Evolutionary conservation across 1,284 basidiomycete genomes (phyloP), one percentile per base, ranked within the genome.

Genomic region (Fistulina hepatica): DNA sequence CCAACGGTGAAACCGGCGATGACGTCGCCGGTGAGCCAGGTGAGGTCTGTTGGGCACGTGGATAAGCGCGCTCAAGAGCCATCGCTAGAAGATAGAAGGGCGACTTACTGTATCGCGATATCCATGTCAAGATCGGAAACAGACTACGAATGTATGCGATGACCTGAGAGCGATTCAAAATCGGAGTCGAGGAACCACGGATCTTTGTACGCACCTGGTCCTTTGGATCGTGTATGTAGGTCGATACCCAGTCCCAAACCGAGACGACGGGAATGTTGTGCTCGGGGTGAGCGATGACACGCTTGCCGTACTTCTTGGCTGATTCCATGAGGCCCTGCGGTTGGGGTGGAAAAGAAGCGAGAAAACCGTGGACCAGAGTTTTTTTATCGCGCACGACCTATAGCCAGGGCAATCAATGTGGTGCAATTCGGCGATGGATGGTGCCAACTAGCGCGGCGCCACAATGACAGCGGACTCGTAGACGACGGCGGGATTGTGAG

Each of bases 1-100:
- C 91, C 91, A 44, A 94, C 89, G 1, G 91, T 95, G 33, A 94
- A 60, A 39, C 90, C 83, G 39, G 91, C 90, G 48, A 95, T 76
- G 21, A 93, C 53, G 60, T 95, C 91, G 34, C 90, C 81, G 15
- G 68, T 68, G 4, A 80, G 53, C 83, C 82, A 86, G 21, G 73
- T 76, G 27, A 74, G 41, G 56, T 88, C n/a, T n/a, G n/a, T n/a
- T n/a, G n/a, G n/a, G n/a, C n/a, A n/a, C n/a, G n/a, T n/a, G n/a
- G n/a, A 81, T 81, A 44, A n/a, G n/a, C n/a, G n/a, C n/a, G n/a
- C n/a, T n/a, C 16, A 28, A 27, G 35, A 45, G 28, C 24, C 28
- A n/a, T n/a, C n/a, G n/a, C n/a, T 12, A 25, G 35, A 31, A 22
- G 15, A 20, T 38, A n/a, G n/a, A n/a, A n/a, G n/a, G n/a, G n/a